phyloP scores from a whole-genome alignment of 257 asterid genomes.

The Fraxinus cuspidata region DNA sequence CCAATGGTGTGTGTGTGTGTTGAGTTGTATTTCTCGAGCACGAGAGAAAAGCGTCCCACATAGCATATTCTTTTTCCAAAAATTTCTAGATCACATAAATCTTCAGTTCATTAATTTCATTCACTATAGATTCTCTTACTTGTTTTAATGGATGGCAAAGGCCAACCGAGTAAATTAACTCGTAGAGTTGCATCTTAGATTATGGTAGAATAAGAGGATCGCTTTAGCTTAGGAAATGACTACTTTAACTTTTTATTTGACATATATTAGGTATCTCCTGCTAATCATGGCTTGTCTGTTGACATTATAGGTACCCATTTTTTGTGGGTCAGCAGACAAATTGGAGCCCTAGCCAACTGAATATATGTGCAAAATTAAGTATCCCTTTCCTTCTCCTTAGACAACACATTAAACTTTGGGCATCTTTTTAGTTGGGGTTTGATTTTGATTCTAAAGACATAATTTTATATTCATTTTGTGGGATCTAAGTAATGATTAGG shows the following conservation, averaged over 20 bases:
- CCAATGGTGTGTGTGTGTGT: background rate
- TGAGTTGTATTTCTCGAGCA: background rate
- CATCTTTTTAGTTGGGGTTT: conserved; percentile 63
- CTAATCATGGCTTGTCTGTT: conserved; percentile 63
- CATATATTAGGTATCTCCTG: conserved; percentile 18
- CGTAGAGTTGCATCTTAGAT: background rate
- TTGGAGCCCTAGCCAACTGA: conserved; percentile 63
- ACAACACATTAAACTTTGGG: conserved; percentile 33
- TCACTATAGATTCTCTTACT: too few relatives aligned
- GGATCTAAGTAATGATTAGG: conserved; percentile 74
- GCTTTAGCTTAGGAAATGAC: background rate
- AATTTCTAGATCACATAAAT: background rate
- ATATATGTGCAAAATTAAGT: conserved; percentile 28
- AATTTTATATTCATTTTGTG: conserved; percentile 35
- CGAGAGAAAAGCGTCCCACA: background rate
- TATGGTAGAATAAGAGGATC: background rate
- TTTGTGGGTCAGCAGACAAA: conserved; percentile 72
- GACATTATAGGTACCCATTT: conserved; percentile 49
- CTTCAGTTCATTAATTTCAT: too few relatives aligned
- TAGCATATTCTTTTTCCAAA: too few relatives aligned
- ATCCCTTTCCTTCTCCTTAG: conserved; percentile 28
- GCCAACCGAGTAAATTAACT: background rate
- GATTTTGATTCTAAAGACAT: conserved; percentile 34
- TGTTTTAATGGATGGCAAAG: too few relatives aligned
- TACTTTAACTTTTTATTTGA: background rate